Evolutionary conservation across 148 eudicot genomes (phyloP).

Genomic region (Vaccinium macrocarpon): DNA sequence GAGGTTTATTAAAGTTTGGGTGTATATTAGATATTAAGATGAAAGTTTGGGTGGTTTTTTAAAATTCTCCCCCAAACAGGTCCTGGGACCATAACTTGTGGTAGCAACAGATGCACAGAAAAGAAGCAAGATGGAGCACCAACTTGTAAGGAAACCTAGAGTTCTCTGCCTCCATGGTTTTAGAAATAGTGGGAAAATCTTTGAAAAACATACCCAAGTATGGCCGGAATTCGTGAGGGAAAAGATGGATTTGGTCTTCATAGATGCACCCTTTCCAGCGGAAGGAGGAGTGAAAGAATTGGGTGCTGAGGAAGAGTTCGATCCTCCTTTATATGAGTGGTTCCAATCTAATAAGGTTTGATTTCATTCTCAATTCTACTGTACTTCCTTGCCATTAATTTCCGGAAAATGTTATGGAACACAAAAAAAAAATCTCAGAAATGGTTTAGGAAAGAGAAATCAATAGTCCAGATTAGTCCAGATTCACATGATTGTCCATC

Average conservation of each 20-base stretch:
- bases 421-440: too few species aligned
- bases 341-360: slow-evolving; percentile 15
- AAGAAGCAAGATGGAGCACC: background rate
- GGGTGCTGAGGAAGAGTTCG: slow-evolving; percentile 15
- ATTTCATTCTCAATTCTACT: background rate
- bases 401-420: too few species aligned
- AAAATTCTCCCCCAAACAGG: too few species aligned
- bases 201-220: background rate
- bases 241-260: slow-evolving; percentile 27
- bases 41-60: too few species aligned
- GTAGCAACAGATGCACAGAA: background rate
- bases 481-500: too few species aligned
- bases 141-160: slow-evolving; percentile 19
- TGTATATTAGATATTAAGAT: too few species aligned
- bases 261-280: slow-evolving; percentile 26
- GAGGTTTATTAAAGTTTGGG: too few species aligned
- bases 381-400: background rate
- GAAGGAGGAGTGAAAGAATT: slow-evolving; percentile 1
- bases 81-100: too few species aligned
- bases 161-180: slow-evolving; percentile 31
- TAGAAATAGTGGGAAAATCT: slow-evolving; percentile 20
- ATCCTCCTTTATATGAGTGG: slow-evolving; percentile 33
- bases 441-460: too few species aligned
- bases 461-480: too few species aligned
- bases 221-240: slow-evolving; percentile 28